Conservation (phyloP, 2,329 filamentous ascomycete species). For the Zymoseptoria ardabiliae region DNA sequence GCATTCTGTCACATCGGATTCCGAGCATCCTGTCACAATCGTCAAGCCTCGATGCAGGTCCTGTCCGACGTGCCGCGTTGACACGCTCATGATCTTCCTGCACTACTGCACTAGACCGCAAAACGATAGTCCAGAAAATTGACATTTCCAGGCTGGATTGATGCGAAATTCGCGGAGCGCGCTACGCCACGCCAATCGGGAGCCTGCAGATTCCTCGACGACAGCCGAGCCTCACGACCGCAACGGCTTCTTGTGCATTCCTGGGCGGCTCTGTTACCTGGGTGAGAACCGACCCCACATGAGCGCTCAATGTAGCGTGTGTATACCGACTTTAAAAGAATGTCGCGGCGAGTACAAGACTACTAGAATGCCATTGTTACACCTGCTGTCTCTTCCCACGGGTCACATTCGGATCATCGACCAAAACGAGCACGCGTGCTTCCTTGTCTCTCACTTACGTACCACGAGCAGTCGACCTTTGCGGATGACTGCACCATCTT, state of each 20-base stretch:
- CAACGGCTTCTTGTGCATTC: conserved; percentile 7
- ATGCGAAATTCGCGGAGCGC: not conserved
- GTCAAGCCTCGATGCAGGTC: not conserved
- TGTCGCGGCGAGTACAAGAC: conserved; percentile 11
- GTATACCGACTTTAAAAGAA: not conserved
- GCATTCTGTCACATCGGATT: not conserved
- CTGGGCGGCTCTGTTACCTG: conserved; percentile 17
- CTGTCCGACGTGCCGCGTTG: not conserved
- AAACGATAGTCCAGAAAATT: not conserved
- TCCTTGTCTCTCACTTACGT: conserved; percentile 9
- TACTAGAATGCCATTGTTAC: conserved; percentile 21
- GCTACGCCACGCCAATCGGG: not conserved
- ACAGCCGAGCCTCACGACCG: not conserved
- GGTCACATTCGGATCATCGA: conserved; percentile 11
- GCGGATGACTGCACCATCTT: conserved; percentile 15
- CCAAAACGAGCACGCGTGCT: conserved; percentile 6
- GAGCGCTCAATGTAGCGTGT: not conserved
- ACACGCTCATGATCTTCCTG: not conserved
- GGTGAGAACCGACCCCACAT: conserved; percentile 8
- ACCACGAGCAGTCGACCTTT: conserved; percentile 13
- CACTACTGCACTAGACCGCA: not conserved
- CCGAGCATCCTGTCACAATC: not conserved
- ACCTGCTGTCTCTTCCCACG: conserved; percentile 20
- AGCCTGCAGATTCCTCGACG: not conserved
- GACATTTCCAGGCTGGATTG: not conserved